Conservation (phyloP, 139 green algal species). For the Chara braunii region DNA sequence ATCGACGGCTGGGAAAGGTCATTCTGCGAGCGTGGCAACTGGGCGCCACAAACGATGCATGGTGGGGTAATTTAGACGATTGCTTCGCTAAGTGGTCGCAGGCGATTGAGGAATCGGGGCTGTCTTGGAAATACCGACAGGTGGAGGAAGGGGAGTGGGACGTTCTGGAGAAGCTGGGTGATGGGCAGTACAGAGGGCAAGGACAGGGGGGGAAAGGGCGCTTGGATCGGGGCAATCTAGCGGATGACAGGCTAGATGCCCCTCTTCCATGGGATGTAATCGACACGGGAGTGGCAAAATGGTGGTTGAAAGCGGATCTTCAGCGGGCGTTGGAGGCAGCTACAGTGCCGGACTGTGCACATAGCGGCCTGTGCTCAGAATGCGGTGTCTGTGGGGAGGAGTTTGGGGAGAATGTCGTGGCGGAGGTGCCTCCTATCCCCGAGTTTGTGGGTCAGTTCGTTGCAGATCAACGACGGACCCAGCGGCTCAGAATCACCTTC, state of each 20-base stretch:
- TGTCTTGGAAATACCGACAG: conserved; percentile 55
- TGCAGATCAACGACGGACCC: conserved; percentile 8
- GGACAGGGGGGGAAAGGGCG: conserved; percentile 58
- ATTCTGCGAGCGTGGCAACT: conserved; percentile 62
- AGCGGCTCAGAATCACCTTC: conserved; percentile 28
- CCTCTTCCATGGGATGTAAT: conserved; percentile 70
- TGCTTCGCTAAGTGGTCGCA: conserved; percentile 45
- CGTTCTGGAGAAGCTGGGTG: conserved; percentile 60
- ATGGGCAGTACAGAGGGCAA: conserved; percentile 51
- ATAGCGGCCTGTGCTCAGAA: conserved; percentile 56
- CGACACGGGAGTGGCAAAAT: conserved; percentile 60
- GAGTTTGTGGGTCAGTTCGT: conserved; percentile 45
- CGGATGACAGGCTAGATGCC: conserved; percentile 56
- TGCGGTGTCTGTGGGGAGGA: conserved; percentile 68
- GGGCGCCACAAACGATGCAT: conserved; percentile 63
- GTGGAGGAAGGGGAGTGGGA: conserved; percentile 60
- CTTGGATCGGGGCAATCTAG: conserved; percentile 54
- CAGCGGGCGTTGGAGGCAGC: conserved; percentile 60
- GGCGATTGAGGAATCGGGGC: conserved; percentile 58
- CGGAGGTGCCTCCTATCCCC: conserved; percentile 51
- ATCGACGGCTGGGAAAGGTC: conserved; percentile 46
- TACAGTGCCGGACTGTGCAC: conserved; percentile 66
- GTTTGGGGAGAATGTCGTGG: conserved; percentile 55
- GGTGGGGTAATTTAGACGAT: conserved; percentile 50
- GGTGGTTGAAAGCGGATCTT: conserved; percentile 69